phyloP scores from a whole-genome alignment of 2,329 filamentous ascomycete species.

The Clarireedia paspali region DNA sequence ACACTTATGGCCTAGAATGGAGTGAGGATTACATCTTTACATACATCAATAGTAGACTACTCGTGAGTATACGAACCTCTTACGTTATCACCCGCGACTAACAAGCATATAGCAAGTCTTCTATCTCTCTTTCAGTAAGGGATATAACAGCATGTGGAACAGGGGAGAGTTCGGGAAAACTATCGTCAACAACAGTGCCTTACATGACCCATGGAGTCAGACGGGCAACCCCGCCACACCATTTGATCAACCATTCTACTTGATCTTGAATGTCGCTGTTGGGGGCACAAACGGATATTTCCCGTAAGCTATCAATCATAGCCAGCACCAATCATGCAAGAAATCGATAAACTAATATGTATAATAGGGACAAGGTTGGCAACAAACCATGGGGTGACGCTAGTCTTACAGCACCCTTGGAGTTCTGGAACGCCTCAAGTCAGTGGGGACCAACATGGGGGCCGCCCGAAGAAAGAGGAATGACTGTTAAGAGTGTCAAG shows the following conservation, averaged over 20 bases:
- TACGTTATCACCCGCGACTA: background rate
- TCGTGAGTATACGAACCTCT: conserved; percentile 18
- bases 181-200: conserved; percentile 35
- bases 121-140: conserved; percentile 24
- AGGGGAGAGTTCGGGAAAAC: conserved; percentile 35
- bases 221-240: conserved; percentile 33
- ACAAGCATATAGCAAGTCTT: conserved; percentile 33
- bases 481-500: conserved; percentile 18
- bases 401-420: conserved; percentile 32
- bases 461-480: conserved; percentile 12
- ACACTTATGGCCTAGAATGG: conserved; percentile 48
- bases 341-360: conserved; percentile 9
- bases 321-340: background rate
- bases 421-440: conserved; percentile 36
- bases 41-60: conserved; percentile 39
- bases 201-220: conserved; percentile 39
- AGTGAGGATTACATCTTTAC: conserved; percentile 44
- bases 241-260: conserved; percentile 44
- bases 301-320: conserved; percentile 24
- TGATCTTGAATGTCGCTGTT: conserved; percentile 45
- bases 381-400: conserved; percentile 41
- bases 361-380: conserved; percentile 34
- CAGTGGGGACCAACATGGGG: conserved; percentile 42
- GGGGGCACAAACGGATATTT: conserved; percentile 43
- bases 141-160: conserved; percentile 26